Conservation (phyloP, 495 filamentous ascomycete genomes). For the Aspergillus sclerotioniger region DNA sequence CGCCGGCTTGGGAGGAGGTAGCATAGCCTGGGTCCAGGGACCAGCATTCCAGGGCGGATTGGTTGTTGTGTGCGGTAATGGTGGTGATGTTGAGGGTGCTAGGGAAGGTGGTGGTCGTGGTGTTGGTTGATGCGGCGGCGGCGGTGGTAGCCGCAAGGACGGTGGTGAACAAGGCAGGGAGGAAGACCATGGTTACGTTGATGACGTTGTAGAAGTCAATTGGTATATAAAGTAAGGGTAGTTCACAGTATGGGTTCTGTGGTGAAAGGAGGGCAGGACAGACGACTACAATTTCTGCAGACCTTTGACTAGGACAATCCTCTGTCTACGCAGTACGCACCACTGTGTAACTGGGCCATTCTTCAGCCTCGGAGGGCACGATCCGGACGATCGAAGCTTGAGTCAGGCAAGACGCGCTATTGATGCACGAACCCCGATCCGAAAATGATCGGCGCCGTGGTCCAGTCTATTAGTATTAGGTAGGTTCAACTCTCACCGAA, state of each 20-base stretch:
- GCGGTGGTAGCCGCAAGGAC: slow-evolving; percentile 18
- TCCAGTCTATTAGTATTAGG: slow-evolving; percentile 2
- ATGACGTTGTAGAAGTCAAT: too few species aligned
- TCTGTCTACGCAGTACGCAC: too few species aligned
- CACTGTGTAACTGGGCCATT: too few species aligned
- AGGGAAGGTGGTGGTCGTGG: slow-evolving; percentile 32
- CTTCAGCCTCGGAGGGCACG: neutral
- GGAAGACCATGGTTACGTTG: slow-evolving; percentile 6
- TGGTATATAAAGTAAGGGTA: neutral
- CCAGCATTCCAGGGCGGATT: slow-evolving; percentile 57
- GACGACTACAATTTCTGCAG: neutral
- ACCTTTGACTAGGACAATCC: too few species aligned
- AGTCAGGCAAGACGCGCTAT: slow-evolving; percentile 1
- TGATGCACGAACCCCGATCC: slow-evolving; percentile 3
- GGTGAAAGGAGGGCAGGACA: neutral
- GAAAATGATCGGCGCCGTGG: neutral
- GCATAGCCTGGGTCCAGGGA: slow-evolving; percentile 41
- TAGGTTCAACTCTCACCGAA: neutral
- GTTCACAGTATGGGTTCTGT: neutral
- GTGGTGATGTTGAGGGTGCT: slow-evolving; percentile 42
- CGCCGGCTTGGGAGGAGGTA: slow-evolving; percentile 42
- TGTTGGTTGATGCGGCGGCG: slow-evolving; percentile 30
- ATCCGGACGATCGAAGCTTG: neutral
- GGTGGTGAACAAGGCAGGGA: slow-evolving; percentile 17
- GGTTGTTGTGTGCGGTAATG: slow-evolving; percentile 33